Evolutionary conservation across 169 alveolate species (phyloP).

Genomic region (Eimeria praecox): DNA sequence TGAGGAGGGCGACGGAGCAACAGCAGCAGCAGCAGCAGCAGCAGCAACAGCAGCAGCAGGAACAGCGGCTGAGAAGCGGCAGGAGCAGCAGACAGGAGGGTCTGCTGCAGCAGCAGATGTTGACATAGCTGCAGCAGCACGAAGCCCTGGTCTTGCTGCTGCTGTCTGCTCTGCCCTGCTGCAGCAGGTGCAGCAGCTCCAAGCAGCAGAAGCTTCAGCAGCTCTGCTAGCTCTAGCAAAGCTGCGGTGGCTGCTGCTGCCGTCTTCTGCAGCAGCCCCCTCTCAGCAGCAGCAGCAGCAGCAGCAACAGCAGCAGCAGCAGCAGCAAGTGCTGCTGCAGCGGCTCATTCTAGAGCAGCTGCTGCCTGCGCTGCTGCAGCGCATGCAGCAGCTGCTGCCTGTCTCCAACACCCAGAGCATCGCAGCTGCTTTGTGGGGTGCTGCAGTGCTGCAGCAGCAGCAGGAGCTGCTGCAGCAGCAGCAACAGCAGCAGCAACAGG

Average conservation of each 20-base stretch:
- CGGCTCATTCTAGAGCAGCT: conserved; percentile 21
- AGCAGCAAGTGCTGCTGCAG: conserved; percentile 29
- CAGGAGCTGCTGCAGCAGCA: conserved; percentile 45
- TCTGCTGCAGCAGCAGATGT: background rate
- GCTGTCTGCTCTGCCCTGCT: conserved; percentile 8
- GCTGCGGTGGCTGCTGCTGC: conserved; percentile 61
- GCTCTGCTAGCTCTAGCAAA: conserved; percentile 56
- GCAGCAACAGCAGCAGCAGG: conserved; percentile 60
- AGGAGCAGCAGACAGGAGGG: background rate
- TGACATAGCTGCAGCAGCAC: background rate
- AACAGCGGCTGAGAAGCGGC: background rate
- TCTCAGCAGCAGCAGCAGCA: conserved; percentile 28
- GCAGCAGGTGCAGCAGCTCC: conserved; percentile 57
- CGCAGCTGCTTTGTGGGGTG: conserved; percentile 58
- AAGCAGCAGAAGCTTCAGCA: conserved; percentile 60
- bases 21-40: conserved; percentile 31
- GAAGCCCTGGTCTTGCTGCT: conserved; percentile 26
- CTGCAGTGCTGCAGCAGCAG: conserved; percentile 71
- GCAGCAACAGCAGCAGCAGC: conserved; percentile 45
- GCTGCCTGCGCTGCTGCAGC: conserved; percentile 41
- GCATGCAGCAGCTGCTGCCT: conserved; percentile 63
- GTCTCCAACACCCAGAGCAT: conserved; percentile 58
- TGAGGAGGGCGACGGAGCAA: background rate
- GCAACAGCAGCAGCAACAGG: background rate
- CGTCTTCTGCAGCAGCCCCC: conserved; percentile 1